Base-by-base conservation (phyloP, 257 asterid species). In the Lavandula angustifolia region DNA sequence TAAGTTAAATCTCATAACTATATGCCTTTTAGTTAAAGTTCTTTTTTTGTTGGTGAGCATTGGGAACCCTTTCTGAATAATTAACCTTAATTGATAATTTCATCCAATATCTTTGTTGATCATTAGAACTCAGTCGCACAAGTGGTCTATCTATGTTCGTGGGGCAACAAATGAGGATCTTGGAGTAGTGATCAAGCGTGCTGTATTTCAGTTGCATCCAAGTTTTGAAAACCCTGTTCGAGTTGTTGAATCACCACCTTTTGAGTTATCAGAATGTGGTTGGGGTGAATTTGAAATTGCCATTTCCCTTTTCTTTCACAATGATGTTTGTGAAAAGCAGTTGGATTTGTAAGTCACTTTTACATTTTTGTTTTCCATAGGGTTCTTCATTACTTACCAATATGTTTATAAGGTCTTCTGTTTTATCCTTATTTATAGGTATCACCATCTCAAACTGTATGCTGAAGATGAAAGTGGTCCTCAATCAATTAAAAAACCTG, bases 261-360 rank as follows among this genome's bases (percentile, higher is more conserved):
- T 85, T 60, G 96, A 88, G 84, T 9, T 88, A 66, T 78, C 94
- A 10, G 96, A 88, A 78, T 85, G 84, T 85, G 96, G 96, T 69
- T 88, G 94, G 94, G 96, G 96, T 27, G 94, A 85, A 77, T 88
- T 85, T 75, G 94, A 88, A 69, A 88, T 88, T 66, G 87, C 79
- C 34, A 81, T 85, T 54, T 85, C 91, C 57, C 73, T 88, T 48
- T 72, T 74, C 76, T 88, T 85, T 77, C 94, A 83, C 63, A 74
- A 69, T 56, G 94, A 85, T 67, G 81, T 73, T 60, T 82, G 85
- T 64, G 94, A 83, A 16, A 87, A 82, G 81, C 87, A 83, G 71
- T 59, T 85, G 79, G 88, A 87, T 71, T 73, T 87, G 96, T 85
- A 70, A 81, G 96, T 69, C 61, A 47, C 42, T 29, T n/a, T 29